phyloP scores from a whole-genome alignment of 768 basidiomycete species.

The Boletus vinaceobasis region DNA sequence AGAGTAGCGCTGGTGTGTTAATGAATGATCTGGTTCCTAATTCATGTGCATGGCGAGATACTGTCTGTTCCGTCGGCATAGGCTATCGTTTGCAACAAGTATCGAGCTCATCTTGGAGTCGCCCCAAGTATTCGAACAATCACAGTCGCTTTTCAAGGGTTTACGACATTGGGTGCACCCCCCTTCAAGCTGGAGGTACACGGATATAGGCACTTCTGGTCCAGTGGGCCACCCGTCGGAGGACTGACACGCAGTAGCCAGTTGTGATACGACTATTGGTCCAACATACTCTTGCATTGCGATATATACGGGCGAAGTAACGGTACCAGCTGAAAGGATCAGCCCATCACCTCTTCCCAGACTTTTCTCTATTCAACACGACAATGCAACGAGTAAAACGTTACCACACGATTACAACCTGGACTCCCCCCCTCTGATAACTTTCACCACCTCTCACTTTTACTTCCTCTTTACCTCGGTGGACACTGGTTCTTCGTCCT shows the following conservation, averaged over 20 bases:
- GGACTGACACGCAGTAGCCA: not conserved
- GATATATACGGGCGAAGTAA: constrained; percentile 29
- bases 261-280: constrained; percentile 5
- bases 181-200: not conserved
- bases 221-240: not conserved
- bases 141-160: not conserved
- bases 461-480: constrained; percentile 24
- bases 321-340: constrained; percentile 22
- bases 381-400: constrained; percentile 12
- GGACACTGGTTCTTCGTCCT: constrained; percentile 55
- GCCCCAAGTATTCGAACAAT: not conserved
- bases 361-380: constrained; percentile 10
- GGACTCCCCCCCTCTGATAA: not conserved
- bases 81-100: too few species aligned
- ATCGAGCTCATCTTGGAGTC: not conserved
- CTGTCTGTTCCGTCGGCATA: not conserved
- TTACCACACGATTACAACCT: constrained; percentile 10
- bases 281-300: constrained; percentile 30
- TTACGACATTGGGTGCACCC: not conserved
- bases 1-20: not conserved
- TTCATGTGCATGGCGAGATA: not conserved
- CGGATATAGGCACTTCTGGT: constrained; percentile 9
- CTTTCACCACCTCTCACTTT: not conserved
- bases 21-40: not conserved
- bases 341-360: constrained; percentile 16